Evolutionary conservation across 345 rosid genomes (phyloP).

Genomic region (Eucalyptus grandis): DNA sequence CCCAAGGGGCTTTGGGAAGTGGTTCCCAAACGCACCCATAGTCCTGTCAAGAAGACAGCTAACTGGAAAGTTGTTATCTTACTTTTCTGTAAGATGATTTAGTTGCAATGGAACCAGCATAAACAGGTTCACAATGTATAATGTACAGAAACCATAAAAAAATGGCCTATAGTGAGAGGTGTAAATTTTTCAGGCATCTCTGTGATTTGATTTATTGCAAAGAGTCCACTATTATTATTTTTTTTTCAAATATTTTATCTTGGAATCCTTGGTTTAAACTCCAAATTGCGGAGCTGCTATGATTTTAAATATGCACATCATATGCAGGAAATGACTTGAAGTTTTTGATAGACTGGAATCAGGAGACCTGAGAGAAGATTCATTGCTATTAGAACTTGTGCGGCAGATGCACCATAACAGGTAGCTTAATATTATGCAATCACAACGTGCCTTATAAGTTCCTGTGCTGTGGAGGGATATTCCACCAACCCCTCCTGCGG

Average conservation of each 20-base stretch:
- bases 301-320: not conserved
- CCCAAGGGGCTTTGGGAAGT: too few species aligned
- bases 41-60: not conserved
- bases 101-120: not conserved
- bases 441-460: not conserved
- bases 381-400: slow-evolving; percentile 32
- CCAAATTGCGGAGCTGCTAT: not conserved
- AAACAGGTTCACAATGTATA: not conserved
- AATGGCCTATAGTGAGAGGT: not conserved
- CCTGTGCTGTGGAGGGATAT: not conserved
- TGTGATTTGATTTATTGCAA: not conserved
- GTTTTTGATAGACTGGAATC: slow-evolving; percentile 64
- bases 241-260: not conserved
- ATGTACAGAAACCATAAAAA: not conserved
- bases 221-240: not conserved
- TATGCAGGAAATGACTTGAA: slow-evolving; percentile 55
- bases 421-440: slow-evolving; percentile 7
- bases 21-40: too few species aligned
- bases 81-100: not conserved
- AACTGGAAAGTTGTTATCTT: not conserved
- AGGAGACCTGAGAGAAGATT: slow-evolving; percentile 37
- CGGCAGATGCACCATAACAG: slow-evolving; percentile 61
- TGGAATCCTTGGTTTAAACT: not conserved
- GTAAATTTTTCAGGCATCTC: not conserved
- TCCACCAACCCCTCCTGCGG: too few species aligned